A percentile compares a stretch with the other conserved stretches of the same genome.
These are phyloP conservation scores for Yarrowia deformans DNA, from an alignment of 805 yeast species.

Conservation along the genomic window DNA sequence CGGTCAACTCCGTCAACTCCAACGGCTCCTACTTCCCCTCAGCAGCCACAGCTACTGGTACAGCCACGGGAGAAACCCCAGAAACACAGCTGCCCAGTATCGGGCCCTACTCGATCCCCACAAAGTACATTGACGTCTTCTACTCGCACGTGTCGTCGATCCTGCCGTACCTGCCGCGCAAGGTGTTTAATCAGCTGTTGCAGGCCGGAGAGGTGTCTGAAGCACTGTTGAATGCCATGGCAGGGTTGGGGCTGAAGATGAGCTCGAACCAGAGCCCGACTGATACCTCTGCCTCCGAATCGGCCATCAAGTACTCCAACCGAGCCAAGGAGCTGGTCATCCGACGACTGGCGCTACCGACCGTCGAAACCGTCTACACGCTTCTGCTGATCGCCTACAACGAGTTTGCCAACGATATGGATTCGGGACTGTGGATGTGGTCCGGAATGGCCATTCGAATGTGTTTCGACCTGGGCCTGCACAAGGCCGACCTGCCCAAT, in stretches of 20 bases:
- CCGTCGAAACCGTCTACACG: conserved; percentile 46
- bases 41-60: neutral
- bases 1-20: conserved; percentile 24
- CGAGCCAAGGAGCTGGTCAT: conserved; percentile 45
- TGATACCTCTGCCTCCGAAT: neutral
- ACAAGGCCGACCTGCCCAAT: conserved; percentile 42
- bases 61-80: neutral
- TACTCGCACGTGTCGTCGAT: conserved; percentile 43
- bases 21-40: conserved; percentile 26
- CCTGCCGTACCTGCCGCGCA: conserved; percentile 45
- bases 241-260: conserved; percentile 42
- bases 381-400: conserved; percentile 46
- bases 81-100: conserved; percentile 21
- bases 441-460: conserved; percentile 48
- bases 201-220: conserved; percentile 44
- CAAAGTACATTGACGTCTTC: conserved; percentile 40
- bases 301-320: conserved; percentile 45
- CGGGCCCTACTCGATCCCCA: conserved; percentile 32
- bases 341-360: conserved; percentile 46
- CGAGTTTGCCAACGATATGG: conserved; percentile 47
- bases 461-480: conserved; percentile 48
- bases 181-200: conserved; percentile 43
- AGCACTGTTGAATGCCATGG: conserved; percentile 46
- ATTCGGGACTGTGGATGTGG: conserved; percentile 49
- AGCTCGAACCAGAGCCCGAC: neutral